phyloP scores from a whole-genome alignment of 129 eudicot species.

The carrot (Daucus carota) region DH1_v3.0 NC_030381.2:40865001-40865500 shows the following conservation, averaged over 20 bases:
- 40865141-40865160: neutral
- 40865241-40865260: neutral
- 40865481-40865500: slow-evolving; percentile 73
- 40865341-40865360: neutral
- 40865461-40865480: slow-evolving; percentile 98
- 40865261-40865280: no score
- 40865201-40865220: no score
- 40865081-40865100: no score
- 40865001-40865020: no score
- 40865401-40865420: neutral
- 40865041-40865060: no score
- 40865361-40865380: neutral
- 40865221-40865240: neutral
- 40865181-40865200: neutral
- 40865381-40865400: neutral
- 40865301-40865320: neutral
- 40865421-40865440: slow-evolving; percentile 73
- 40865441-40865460: slow-evolving; percentile 96
- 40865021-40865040: no score
- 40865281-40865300: neutral
- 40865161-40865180: neutral
- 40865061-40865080: no score
- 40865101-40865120: no score
- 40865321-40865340: neutral
- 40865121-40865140: no score